Percentiles rank a stretch among this genome's conserved stretches.
These are phyloP conservation scores for Bryopsis sp. DNA, from an alignment of 139 green algal genomes.

Conservation along the genomic window DNA sequence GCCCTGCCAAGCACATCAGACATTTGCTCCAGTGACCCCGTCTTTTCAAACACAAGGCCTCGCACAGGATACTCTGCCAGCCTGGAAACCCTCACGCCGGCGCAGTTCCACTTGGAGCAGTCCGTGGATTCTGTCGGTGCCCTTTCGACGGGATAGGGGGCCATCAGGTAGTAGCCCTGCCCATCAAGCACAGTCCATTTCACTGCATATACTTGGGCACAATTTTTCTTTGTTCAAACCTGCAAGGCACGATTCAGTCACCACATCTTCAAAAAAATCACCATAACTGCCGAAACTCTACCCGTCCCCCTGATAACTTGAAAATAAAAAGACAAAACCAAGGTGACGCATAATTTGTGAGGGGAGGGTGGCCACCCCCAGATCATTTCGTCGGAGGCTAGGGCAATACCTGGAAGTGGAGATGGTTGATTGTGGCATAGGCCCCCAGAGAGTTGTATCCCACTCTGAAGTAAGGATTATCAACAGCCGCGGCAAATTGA, in stretches of 20 bases:
- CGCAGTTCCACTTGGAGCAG: neutral
- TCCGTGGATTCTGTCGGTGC: constrained; percentile 50
- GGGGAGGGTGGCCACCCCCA: too few relatives aligned
- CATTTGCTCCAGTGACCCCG: constrained; percentile 29
- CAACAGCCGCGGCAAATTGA: constrained; percentile 71
- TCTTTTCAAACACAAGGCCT: constrained; percentile 79
- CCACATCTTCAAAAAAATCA: neutral
- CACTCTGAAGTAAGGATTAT: constrained; percentile 87
- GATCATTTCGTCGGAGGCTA: too few relatives aligned
- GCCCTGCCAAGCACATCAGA: constrained; percentile 50
- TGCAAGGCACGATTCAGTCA: constrained; percentile 4
- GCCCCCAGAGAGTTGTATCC: constrained; percentile 95
- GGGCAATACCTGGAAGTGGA: constrained; percentile 98
- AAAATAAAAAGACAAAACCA: neutral
- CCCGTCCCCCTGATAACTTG: too few relatives aligned
- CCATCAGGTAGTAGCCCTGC: constrained; percentile 79
- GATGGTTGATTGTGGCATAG: constrained; percentile 98
- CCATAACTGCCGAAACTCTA: too few relatives aligned
- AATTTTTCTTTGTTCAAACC: too few relatives aligned
- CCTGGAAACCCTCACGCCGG: constrained; percentile 39
- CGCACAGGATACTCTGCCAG: constrained; percentile 79
- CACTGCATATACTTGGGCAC: too few relatives aligned
- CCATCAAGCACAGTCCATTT: too few relatives aligned
- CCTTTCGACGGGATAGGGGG: constrained; percentile 75
- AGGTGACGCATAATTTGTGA: constrained; percentile 14